Evolutionary conservation across 352 stramenopile genomes (phyloP), one percentile per base, ranked within the genome.

Genomic region (Pythium insidiosum): DNA sequence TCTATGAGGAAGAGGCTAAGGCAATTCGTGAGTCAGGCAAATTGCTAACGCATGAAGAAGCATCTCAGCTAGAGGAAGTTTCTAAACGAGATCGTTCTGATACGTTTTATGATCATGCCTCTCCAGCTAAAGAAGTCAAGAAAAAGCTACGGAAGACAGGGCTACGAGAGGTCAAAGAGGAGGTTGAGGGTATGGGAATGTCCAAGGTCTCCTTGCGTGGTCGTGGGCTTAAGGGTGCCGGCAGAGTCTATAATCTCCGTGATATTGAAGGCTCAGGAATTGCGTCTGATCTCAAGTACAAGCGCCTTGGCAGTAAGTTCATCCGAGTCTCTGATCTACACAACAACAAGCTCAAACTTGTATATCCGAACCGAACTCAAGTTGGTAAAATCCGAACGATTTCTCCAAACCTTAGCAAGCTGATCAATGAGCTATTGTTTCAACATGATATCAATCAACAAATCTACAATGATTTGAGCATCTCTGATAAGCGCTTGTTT

Each of bases 391-490:
- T 43, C 6, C n/a, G n/a, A 19, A 25, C 10, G 25, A 38, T 9
- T 45, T 53, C 23, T 12, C 16, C 22, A 3, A 12, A 5, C 19
- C 23, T 33, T 40, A 43, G n/a, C 6, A 31, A 25, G 2, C 2
- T 51, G 0, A 53, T 53, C 45, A 53, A 45, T 1, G 37, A 28
- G 24, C 23, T 53, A 16, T 6, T 53, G 19, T 53, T 53, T 39
- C 20, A 53, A 30, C 15, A 31, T 5, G 16, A 53, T 39, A 39
- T 53, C 3, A 34, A 53, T 45, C 35, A 46, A 22, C 36, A 38
- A n/a, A 15, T 40, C n/a, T 53, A 53, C 38, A 26, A 34, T 18
- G 19, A 38, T 5, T 34, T 53, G 21, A 39, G 23, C 1, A 38
- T 45, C 12, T 15, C 5, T 2, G 45, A 53, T 22, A 53, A 53